Evolutionary conservation across 2,329 filamentous ascomycete species (phyloP), one percentile per base, ranked within the genome.

Genomic region (Aaosphaeria pasadenensis): DNA sequence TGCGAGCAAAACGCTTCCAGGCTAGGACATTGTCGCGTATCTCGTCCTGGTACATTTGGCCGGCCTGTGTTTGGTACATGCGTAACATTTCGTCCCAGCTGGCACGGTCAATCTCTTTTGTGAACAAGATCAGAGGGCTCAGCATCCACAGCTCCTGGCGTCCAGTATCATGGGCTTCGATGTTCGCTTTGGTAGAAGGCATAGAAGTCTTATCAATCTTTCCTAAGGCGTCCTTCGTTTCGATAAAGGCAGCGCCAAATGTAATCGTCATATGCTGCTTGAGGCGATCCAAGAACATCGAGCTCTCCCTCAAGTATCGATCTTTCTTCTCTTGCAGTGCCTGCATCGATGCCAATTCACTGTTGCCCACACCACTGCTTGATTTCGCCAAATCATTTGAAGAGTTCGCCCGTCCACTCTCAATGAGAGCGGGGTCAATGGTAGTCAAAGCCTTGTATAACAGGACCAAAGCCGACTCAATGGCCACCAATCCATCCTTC

Each of bases 281-380:
- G 11, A 96, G 77, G 42, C 91, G 83, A 52, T 85, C 83, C 61
- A 96, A 80, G 66, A 97, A 96, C 45, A 82, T 73, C 24, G 79
- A 75, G 56, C 86, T 90, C 66, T 95, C 89, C 11, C 84, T 78
- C 48, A 86, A 77, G 63, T 96, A 99, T 65, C 89, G 86, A 54
- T 95, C 88, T 69, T 91, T 94, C 80, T 96, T 96, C 70, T 97
- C 91, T 58, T 91, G 89, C 29, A 99, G 83, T 38, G 95, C 91
- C 46, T 89, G 85, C 92, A 99, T 97, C 57, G 89, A 87, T 32
- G 89, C 79, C 43, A 86, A 73, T 52, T 84, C 89, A 53, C 87
- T 90, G 61, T 90, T 88, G 44, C 81, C 85, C 58, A 88, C 85
- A 9, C 87, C 82, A 29, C 72, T 70, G 9, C 72, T 65, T 7